These are phyloP conservation scores for Emmonsia crescens DNA, from an alignment of 2,329 filamentous ascomycete species.

Conservation along the genomic window DNA sequence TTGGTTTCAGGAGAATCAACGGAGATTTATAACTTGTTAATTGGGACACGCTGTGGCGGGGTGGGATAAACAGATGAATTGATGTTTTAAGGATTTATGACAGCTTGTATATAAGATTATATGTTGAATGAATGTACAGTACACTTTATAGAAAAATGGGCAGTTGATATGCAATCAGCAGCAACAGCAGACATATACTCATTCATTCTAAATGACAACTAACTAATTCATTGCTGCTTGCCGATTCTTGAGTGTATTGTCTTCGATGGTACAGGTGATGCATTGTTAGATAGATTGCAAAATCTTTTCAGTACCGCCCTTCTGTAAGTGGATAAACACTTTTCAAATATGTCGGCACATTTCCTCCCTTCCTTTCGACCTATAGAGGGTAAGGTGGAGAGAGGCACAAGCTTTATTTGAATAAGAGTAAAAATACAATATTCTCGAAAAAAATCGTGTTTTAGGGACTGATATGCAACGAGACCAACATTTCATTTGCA, in stretches of 20 bases:
- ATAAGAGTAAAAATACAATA: neutral
- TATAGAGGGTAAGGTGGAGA: neutral
- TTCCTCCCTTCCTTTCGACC: neutral
- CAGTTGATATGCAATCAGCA: no score
- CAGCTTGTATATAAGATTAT: no score
- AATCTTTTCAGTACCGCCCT: neutral
- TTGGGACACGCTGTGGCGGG: neutral
- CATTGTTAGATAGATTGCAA: neutral
- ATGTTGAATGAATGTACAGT: no score
- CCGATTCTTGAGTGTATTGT: no score
- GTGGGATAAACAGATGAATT: neutral
- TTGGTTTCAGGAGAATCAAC: neutral
- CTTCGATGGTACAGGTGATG: neutral
- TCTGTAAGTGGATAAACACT: neutral
- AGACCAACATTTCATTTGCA: neutral
- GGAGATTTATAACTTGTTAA: neutral
- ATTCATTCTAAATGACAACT: neutral
- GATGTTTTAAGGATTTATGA: no score
- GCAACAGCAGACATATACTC: neutral
- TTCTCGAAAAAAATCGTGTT: neutral
- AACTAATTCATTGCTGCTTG: neutral
- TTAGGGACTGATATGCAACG: neutral
- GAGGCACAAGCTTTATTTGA: neutral
- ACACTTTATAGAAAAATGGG: no score
- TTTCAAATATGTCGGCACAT: neutral